These are phyloP conservation scores for Boletus tylopilopsis DNA, from an alignment of 768 basidiomycete species.

Conservation along the genomic window DNA sequence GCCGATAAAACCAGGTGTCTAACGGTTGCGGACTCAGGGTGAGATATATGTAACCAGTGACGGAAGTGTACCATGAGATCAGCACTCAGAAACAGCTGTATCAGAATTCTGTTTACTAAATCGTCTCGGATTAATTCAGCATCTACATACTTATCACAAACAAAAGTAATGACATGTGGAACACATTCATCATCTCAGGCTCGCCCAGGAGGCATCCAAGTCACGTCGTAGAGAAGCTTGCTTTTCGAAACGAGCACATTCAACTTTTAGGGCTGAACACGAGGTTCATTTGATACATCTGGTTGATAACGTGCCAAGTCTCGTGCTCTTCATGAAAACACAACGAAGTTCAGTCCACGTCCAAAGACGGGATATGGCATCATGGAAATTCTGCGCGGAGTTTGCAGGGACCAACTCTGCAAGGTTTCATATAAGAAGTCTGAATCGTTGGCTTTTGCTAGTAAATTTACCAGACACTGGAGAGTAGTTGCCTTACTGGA, in stretches of 20 bases:
- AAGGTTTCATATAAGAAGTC: constrained; percentile 8
- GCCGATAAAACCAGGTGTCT: constrained; percentile 19
- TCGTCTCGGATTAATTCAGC: background rate
- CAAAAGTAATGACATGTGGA: background rate
- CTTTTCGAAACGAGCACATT: constrained; percentile 5
- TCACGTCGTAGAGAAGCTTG: background rate
- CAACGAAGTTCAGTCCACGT: constrained; percentile 9
- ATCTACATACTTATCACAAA: too few species aligned
- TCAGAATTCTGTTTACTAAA: background rate
- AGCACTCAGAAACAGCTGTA: background rate
- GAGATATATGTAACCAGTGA: constrained; percentile 14
- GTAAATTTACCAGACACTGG: constrained; percentile 7
- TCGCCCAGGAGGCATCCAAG: background rate
- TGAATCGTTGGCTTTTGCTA: background rate
- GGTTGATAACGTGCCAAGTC: constrained; percentile 5
- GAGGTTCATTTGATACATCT: constrained; percentile 12
- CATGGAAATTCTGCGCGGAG: constrained; percentile 10
- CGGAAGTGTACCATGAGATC: constrained; percentile 4
- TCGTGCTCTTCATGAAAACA: constrained; percentile 15
- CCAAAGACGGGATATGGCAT: constrained; percentile 10
- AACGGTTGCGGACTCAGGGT: too few species aligned
- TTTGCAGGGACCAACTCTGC: constrained; percentile 17
- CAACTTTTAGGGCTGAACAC: constrained; percentile 8
- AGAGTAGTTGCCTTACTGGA: constrained; percentile 14
- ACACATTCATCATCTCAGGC: constrained; percentile 1